phyloP scores from a whole-genome alignment of 768 basidiomycete genomes.

The Trametes elegans region DNA sequence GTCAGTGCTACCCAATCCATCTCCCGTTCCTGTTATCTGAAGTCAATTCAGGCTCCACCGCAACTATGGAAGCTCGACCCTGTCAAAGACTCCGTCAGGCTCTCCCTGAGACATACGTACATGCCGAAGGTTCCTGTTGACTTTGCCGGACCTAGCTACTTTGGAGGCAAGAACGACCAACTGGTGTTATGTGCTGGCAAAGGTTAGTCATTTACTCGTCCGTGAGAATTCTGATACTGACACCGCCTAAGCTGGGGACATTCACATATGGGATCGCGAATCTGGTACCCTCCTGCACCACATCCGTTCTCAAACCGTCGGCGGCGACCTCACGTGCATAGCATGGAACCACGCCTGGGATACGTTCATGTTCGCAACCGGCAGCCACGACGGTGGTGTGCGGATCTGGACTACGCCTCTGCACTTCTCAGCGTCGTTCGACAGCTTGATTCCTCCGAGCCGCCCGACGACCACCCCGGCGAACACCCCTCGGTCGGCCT shows the following conservation, averaged over 20 bases:
- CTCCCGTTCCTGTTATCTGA: background rate
- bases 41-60: slow-evolving; percentile 55
- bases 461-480: slow-evolving; percentile 6
- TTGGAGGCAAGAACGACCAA: slow-evolving; percentile 78
- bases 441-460: slow-evolving; percentile 9
- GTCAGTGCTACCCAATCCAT: slow-evolving; percentile 31
- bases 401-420: slow-evolving; percentile 58
- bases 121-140: slow-evolving; percentile 66
- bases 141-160: slow-evolving; percentile 80
- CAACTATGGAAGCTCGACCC: slow-evolving; percentile 74
- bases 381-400: slow-evolving; percentile 73
- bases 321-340: slow-evolving; percentile 71
- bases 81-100: slow-evolving; percentile 45
- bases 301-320: slow-evolving; percentile 54
- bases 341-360: slow-evolving; percentile 75
- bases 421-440: slow-evolving; percentile 2
- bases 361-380: slow-evolving; percentile 70
- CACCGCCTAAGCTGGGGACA: slow-evolving; percentile 59
- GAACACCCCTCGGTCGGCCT: slow-evolving; percentile 20
- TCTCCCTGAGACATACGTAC: slow-evolving; percentile 63
- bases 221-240: background rate
- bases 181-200: slow-evolving; percentile 77
- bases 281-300: slow-evolving; percentile 70
- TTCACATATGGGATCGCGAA: slow-evolving; percentile 86
- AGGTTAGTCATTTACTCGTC: slow-evolving; percentile 39